Evolutionary conservation across 768 basidiomycete genomes (phyloP).

Genomic region (Hericium erinaceus): DNA sequence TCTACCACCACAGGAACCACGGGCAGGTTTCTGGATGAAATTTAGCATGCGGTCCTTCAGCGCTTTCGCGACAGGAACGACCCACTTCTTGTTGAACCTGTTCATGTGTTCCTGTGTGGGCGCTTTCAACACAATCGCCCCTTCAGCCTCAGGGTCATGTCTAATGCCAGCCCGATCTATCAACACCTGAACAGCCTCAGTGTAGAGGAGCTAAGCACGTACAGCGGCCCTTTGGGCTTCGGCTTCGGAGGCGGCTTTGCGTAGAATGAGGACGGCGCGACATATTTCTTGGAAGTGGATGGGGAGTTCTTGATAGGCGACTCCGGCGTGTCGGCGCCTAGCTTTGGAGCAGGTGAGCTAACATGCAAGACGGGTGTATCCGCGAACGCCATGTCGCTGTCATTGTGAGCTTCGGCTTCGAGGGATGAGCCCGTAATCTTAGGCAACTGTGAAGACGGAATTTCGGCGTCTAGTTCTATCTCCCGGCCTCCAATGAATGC

Average conservation of each 20-base stretch:
- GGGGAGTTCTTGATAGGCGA: conserved; percentile 12
- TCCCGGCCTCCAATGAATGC: conserved; percentile 50
- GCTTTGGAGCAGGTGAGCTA: conserved; percentile 2
- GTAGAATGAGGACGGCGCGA: conserved; percentile 59
- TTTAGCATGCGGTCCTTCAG: not conserved
- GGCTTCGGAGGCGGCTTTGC: conserved; percentile 26
- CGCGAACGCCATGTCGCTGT: conserved; percentile 12
- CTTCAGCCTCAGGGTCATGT: conserved; percentile 67
- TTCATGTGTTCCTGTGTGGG: conserved; percentile 61
- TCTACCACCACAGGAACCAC: conserved; percentile 84
- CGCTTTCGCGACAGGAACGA: not conserved
- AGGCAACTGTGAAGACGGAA: conserved; percentile 45
- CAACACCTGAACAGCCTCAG: not conserved
- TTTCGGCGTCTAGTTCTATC: conserved; percentile 47
- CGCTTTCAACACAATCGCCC: conserved; percentile 79
- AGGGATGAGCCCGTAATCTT: conserved; percentile 23
- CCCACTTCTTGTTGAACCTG: conserved; percentile 65
- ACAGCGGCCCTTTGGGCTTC: conserved; percentile 35
- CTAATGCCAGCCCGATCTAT: conserved; percentile 25
- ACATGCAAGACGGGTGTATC: conserved; percentile 6
- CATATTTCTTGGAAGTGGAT: conserved; percentile 26
- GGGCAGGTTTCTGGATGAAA: conserved; percentile 40
- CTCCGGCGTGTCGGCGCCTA: not conserved
- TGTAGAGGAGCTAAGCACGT: conserved; percentile 18
- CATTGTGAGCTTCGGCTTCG: conserved; percentile 19